These are phyloP conservation scores for Yarrowia sp. DNA, from an alignment of 805 yeast genomes.

Conservation along the genomic window DNA sequence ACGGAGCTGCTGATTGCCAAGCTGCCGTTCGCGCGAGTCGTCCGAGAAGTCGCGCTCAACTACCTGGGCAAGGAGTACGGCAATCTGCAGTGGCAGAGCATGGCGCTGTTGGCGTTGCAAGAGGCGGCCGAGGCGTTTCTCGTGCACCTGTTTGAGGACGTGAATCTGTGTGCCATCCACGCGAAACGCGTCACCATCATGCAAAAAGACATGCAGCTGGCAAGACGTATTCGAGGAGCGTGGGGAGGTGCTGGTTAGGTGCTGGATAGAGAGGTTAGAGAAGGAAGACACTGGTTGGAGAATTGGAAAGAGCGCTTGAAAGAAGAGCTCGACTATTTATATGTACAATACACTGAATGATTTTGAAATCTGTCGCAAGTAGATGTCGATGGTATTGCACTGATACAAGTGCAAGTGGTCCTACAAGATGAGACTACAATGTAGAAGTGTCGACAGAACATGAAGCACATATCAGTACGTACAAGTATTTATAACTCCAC, in stretches of 20 bases:
- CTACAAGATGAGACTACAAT: too few species aligned
- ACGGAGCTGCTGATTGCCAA: conserved; percentile 94
- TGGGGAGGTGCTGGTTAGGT: conserved; percentile 31
- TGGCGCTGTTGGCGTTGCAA: conserved; percentile 96
- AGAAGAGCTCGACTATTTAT: not conserved
- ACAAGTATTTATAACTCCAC: too few species aligned
- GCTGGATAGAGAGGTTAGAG: not conserved
- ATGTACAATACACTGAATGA: conserved; percentile 15
- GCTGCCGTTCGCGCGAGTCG: conserved; percentile 95
- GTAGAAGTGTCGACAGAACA: too few species aligned
- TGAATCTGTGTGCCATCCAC: conserved; percentile 97
- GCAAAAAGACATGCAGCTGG: conserved; percentile 97
- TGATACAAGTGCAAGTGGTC: too few species aligned
- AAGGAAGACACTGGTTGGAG: not conserved
- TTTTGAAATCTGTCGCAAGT: too few species aligned
- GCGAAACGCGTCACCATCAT: conserved; percentile 99
- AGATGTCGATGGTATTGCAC: too few species aligned
- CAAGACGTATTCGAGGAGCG: conserved; percentile 91
- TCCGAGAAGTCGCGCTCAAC: conserved; percentile 80
- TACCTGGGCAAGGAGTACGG: conserved; percentile 42
- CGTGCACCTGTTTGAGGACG: conserved; percentile 94
- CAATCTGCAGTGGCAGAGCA: conserved; percentile 93
- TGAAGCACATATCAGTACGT: too few species aligned
- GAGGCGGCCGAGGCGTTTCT: conserved; percentile 98
- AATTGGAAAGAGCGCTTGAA: too few species aligned